Evolutionary conservation across 176 grass and related monocot species (phyloP), one percentile per base, ranked within the genome.

Genomic region (Alloteropsis semialata): DNA sequence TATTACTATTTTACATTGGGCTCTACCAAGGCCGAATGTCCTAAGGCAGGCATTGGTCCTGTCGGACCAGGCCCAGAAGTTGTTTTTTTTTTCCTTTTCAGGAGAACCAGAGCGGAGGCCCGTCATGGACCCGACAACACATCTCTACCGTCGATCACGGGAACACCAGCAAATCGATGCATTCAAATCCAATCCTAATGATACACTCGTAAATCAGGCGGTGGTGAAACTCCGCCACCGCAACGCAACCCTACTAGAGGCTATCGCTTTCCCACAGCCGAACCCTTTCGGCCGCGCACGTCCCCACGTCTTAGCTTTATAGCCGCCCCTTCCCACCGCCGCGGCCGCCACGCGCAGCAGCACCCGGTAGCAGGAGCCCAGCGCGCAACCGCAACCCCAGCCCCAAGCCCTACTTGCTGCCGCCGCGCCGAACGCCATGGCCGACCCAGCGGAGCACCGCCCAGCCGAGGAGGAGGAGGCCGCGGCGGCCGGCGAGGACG

Each of bases 401-500:
- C 29, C 78, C 39, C 69, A 13, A 72, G 6, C 46, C 72, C 58
- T 71, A 66, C 71, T 17, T 27, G 36, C n/a, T 4, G 11, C 27
- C 19, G 24, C 78, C 43, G 76, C 63, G 45, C 71, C 81, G 27
- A 69, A 51, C 33, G 44, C 54, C 78, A 91, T 91, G 84, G 90
- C 87, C 32, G 90, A 93, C 60, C 61, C 83, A 2, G 86, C 69
- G n/a, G 91, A 89, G 72, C 88, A 86, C 75, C 88, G 81, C 12
- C 63, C 78, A 0, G 63, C 78, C 3, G 88, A 54, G 80, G 87
- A 95, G 75, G 65, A 89, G 68, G 75, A 85, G 65, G 64, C 89
- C 25, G 62, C 86, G n/a, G 86, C 86, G 36, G 80, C 86, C 17
- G 94, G 83, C 12, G 94, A 96, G 74, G 93, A 96, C 45, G 94